Evolutionary conservation across 441 rosid genomes (phyloP), one percentile per base, ranked within the genome.

Genomic region (Lepidium campestre): DNA sequence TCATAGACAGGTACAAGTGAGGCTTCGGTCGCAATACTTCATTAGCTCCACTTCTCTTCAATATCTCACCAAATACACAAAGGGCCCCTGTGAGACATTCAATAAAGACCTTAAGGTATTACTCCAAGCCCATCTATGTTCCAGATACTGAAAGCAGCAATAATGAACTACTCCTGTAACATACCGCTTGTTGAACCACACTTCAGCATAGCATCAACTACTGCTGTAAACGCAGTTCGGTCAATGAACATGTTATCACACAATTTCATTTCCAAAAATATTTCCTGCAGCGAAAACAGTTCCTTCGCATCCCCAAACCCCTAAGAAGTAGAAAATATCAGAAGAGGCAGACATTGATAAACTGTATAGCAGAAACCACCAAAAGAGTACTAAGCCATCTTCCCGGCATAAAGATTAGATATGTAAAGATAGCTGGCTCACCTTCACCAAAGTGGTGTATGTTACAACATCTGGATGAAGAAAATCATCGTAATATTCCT

Each of bases 1-100:
- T 87, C 88, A 87, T 60, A 45, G 96, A 87, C 57, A 89, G 80
- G 80, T 78, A 83, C 57, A 89, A 83, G 77, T 83, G 89, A 65
- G 91, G 90, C 76, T 86, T 89, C 61, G 96, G 96, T 62, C 83
- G 75, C 65, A 86, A 68, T 39, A 45, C 70, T 34, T 29, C 75
- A 70, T 80, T 74, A 45, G 65, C 67, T 48, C 88, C 85, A 42
- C 84, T 81, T 70, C 48, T 77, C 80, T 89, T 86, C 67, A 87
- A 37, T 54, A 86, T 77, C 78, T 89, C 93, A 68, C 93, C 96
- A 76, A 86, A 89, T 35, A 81, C 69, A 80, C 89, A 86, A 70
- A 86, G 85, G 62, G 93, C 91, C 49, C 82, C 93, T 85, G 74
- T 1, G 53, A 58, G 54, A 73, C 22, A 70, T 65, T 45, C 62